phyloP scores from a whole-genome alignment of 352 stramenopile genomes.

The Phytophthora citricola region DNA sequence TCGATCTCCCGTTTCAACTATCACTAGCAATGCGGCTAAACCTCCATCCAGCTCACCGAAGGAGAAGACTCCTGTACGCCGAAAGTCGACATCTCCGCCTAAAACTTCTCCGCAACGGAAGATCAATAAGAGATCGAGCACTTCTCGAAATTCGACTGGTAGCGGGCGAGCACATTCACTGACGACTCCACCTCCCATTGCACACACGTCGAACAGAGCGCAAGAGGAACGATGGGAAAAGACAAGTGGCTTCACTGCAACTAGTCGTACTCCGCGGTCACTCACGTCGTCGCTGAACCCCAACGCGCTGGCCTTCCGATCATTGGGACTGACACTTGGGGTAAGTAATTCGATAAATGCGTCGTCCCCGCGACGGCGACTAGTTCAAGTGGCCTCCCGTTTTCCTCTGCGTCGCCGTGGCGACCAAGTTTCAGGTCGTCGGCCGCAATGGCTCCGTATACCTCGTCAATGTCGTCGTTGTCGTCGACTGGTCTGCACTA shows the following conservation, averaged over 20 bases:
- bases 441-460: conserved; percentile 16
- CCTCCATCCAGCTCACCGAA: conserved; percentile 3
- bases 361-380: conserved; percentile 6
- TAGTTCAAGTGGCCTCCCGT: conserved; percentile 14
- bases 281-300: conserved; percentile 30
- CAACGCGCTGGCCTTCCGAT: conserved; percentile 28
- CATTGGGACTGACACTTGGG: conserved; percentile 17
- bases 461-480: conserved; percentile 14
- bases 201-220: conserved; percentile 3
- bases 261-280: conserved; percentile 21
- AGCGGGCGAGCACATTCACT: conserved; percentile 1
- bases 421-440: conserved; percentile 22
- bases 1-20: conserved; percentile 31
- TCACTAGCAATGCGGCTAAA: conserved; percentile 11
- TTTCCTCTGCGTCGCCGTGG: conserved; percentile 33
- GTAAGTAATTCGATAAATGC: conserved; percentile 13
- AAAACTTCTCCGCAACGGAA: conserved; percentile 20
- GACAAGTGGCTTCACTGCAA: conserved; percentile 10
- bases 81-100: conserved; percentile 15
- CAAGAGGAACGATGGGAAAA: conserved; percentile 29
- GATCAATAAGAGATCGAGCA: conserved; percentile 12
- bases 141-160: conserved; percentile 9
- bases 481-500: conserved; percentile 31
- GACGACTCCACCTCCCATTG: conserved; percentile 1
- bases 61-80: conserved; percentile 13